Base-by-base conservation (phyloP, 2,329 filamentous ascomycete genomes). In the Cytospora piceae region DNA sequence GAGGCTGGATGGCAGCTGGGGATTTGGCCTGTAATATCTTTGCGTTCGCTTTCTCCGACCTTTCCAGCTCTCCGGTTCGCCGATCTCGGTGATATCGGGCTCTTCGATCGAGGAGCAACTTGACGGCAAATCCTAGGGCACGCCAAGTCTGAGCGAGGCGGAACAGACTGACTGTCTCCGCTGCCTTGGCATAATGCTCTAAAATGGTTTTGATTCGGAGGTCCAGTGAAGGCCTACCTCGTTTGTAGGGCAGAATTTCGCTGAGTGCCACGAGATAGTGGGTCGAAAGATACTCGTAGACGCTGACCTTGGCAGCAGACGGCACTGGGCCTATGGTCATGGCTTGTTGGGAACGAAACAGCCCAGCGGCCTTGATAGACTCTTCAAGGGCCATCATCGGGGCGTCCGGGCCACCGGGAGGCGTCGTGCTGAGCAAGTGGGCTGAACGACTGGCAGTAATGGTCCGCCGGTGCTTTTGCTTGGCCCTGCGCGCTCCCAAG, bases 131-230 rank as follows among this genome's bases (percentile, higher is more conserved):
- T 0, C 83, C 82, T 24, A 90, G 72, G 15, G 89, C 80, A 34
- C 86, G 82, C 87, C 87, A 90, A 1, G 86, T 87, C 72, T 90
- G 87, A 6, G 87, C 85, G 0, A 90, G 78, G 1, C 87, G 81
- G 71, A 85, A 89, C 57, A 85, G 78, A 37, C 81, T 82, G 24
- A 83, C 82, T 3, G 76, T 77, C 69, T 89, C 85, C 2, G 87
- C 85, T n/a, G 84, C 82, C 29, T 75, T 77, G 3, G 86, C 86
- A 70, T 84, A 90, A 42, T 81, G 77, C 67, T 87, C 83, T 67
- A 88, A 77, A 11, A 87, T 86, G 2, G 70, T 67, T 0, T 73
- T 72, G 2, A 88, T 77, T n/a, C 85, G 77, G 12, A 82, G 76
- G 4, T 80, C 77, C 20, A 87, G 74, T 0, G 79, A 67, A 31